A percentile compares a stretch with the other conserved stretches of the same genome.
Evolutionary conservation across 192 early-diverging fungal species (phyloP).

Genomic region (Paraglomus occultum): DNA sequence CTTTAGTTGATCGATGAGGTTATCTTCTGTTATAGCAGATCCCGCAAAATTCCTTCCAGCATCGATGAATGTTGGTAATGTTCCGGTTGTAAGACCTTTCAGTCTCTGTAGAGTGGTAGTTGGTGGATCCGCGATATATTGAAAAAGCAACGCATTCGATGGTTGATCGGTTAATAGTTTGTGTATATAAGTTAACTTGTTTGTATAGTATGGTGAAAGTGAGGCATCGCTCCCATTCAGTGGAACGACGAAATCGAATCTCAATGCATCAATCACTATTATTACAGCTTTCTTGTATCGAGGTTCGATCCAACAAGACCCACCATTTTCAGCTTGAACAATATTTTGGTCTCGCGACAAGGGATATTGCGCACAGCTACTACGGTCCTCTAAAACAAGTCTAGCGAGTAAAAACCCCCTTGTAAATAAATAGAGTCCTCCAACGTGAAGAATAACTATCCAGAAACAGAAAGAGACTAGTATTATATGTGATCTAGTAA

Average conservation of each 20-base stretch:
- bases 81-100: constrained; percentile 78
- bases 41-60: constrained; percentile 79
- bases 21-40: constrained; percentile 70
- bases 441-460: constrained; percentile 43
- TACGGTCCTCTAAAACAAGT: constrained; percentile 55
- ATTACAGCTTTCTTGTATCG: constrained; percentile 60
- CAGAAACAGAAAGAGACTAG: constrained; percentile 31
- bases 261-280: constrained; percentile 72
- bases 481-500: neutral
- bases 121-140: constrained; percentile 78
- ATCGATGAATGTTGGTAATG: constrained; percentile 82
- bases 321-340: constrained; percentile 1
- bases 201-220: constrained; percentile 40
- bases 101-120: constrained; percentile 81
- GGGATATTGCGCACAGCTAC: constrained; percentile 31
- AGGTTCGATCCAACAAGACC: constrained; percentile 42
- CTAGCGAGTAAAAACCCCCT: constrained; percentile 72
- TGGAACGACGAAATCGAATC: constrained; percentile 57
- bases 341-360: neutral
- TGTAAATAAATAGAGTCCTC: constrained; percentile 66
- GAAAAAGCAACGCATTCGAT: constrained; percentile 58
- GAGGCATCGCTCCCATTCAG: constrained; percentile 25
- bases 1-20: constrained; percentile 52
- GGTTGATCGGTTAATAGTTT: constrained; percentile 47
- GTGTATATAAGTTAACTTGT: constrained; percentile 52